A percentile compares a stretch with the other conserved stretches of the same genome.
Evolutionary conservation across 2,329 filamentous ascomycete species (phyloP).

Genomic region (Ophiostoma novo-ulmi): DNA sequence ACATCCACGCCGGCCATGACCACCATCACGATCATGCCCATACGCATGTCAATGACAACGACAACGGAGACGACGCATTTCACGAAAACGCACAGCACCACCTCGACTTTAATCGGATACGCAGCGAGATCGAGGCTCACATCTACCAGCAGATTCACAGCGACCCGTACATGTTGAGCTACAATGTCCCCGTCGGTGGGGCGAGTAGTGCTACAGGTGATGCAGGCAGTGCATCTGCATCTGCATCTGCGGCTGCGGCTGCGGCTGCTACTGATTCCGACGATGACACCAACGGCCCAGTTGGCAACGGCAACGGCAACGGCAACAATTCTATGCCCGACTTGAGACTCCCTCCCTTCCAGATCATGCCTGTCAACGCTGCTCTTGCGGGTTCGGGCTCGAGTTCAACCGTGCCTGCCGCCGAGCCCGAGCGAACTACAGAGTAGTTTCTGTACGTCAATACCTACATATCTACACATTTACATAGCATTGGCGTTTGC

Average conservation of each 20-base stretch:
- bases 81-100: slow-evolving; percentile 13
- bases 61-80: background rate
- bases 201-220: background rate
- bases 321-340: background rate
- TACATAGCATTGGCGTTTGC: background rate
- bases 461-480: background rate
- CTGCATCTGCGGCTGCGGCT: background rate
- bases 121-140: background rate
- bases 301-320: background rate
- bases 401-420: background rate
- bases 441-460: background rate
- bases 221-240: background rate
- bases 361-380: background rate
- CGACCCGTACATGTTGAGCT: background rate
- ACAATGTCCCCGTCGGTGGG: background rate
- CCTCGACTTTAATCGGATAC: background rate
- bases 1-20: slow-evolving; percentile 15
- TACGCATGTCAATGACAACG: background rate
- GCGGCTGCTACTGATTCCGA: background rate
- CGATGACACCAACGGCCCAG: background rate
- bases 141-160: slow-evolving; percentile 1
- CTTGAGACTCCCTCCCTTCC: background rate
- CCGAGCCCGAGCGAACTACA: background rate
- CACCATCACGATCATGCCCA: slow-evolving; percentile 29
- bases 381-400: background rate